Evolutionary conservation across 2,329 filamentous ascomycete species (phyloP).

Genomic region (Alternaria sp.): DNA sequence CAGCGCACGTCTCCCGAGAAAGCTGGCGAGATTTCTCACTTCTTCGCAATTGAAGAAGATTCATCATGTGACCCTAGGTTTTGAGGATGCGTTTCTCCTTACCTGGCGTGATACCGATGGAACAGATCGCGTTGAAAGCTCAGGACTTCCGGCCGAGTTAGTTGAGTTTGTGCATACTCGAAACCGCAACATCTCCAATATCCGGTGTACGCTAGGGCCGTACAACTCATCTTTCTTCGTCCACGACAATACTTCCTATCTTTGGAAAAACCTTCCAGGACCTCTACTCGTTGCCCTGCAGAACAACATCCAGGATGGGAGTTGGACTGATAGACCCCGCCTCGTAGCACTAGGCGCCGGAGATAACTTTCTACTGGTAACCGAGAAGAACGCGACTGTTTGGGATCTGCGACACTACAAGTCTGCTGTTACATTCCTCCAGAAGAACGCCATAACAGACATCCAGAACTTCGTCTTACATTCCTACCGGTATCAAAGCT

Average conservation of each 20-base stretch:
- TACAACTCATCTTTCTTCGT: slow-evolving; percentile 44
- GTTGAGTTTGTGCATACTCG: slow-evolving; percentile 31
- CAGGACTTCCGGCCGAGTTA: slow-evolving; percentile 35
- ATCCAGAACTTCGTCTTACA: slow-evolving; percentile 33
- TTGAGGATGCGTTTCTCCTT: slow-evolving; percentile 42
- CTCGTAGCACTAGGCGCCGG: slow-evolving; percentile 41
- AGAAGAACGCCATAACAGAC: slow-evolving; percentile 26
- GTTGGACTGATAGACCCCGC: slow-evolving; percentile 40
- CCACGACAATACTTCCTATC: slow-evolving; percentile 34
- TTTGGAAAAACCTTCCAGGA: slow-evolving; percentile 43
- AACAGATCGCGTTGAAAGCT: slow-evolving; percentile 32
- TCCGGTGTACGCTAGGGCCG: slow-evolving; percentile 40
- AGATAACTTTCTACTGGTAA: slow-evolving; percentile 39
- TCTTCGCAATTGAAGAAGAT: slow-evolving; percentile 32
- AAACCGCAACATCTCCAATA: slow-evolving; percentile 32
- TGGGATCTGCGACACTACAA: slow-evolving; percentile 39
- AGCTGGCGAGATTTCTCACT: slow-evolving; percentile 31
- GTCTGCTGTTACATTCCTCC: slow-evolving; percentile 23
- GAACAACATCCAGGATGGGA: slow-evolving; percentile 34
- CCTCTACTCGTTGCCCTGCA: slow-evolving; percentile 32
- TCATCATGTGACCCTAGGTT: slow-evolving; percentile 42
- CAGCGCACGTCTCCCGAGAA: slow-evolving; percentile 38
- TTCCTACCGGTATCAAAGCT: slow-evolving; percentile 40
- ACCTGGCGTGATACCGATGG: slow-evolving; percentile 39
- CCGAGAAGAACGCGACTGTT: slow-evolving; percentile 34